Conservation (phyloP, 2,329 filamentous ascomycete genomes). For the Bisporella sp. region DNA sequence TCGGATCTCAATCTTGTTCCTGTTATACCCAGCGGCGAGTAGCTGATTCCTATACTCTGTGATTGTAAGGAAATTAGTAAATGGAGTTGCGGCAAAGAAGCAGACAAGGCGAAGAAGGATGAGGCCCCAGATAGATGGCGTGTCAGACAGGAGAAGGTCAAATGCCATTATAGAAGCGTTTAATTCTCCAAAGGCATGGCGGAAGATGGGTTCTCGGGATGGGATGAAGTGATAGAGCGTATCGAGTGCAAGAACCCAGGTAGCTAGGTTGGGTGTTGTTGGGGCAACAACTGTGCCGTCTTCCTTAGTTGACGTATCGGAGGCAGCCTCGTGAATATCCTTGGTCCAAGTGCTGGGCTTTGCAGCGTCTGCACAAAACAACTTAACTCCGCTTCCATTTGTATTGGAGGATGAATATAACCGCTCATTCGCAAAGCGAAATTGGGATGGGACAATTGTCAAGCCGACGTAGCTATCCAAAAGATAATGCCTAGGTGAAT, state of each 20-base stretch:
- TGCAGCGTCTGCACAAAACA: slow-evolving; percentile 10
- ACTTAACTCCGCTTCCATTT: slow-evolving; percentile 1
- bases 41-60: slow-evolving; percentile 38
- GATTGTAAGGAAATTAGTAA: slow-evolving; percentile 8
- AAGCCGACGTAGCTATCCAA: slow-evolving; percentile 8
- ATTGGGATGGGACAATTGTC: slow-evolving; percentile 6
- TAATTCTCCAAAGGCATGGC: slow-evolving; percentile 5
- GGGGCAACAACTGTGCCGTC: background rate
- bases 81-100: background rate
- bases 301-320: background rate
- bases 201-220: slow-evolving; percentile 7
- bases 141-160: slow-evolving; percentile 6
- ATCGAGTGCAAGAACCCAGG: slow-evolving; percentile 10
- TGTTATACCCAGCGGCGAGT: slow-evolving; percentile 39
- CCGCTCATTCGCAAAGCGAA: slow-evolving; percentile 5
- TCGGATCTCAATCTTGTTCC: slow-evolving; percentile 33
- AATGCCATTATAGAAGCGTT: slow-evolving; percentile 9
- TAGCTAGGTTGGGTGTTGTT: background rate
- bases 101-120: slow-evolving; percentile 1
- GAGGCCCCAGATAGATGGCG: slow-evolving; percentile 2
- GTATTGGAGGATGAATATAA: background rate
- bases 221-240: slow-evolving; percentile 9
- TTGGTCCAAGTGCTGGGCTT: slow-evolving; percentile 4
- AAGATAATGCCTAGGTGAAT: background rate
- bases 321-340: slow-evolving; percentile 3